phyloP scores from a whole-genome alignment of 805 yeast species.

The Suhomyces faveliae region DNA sequence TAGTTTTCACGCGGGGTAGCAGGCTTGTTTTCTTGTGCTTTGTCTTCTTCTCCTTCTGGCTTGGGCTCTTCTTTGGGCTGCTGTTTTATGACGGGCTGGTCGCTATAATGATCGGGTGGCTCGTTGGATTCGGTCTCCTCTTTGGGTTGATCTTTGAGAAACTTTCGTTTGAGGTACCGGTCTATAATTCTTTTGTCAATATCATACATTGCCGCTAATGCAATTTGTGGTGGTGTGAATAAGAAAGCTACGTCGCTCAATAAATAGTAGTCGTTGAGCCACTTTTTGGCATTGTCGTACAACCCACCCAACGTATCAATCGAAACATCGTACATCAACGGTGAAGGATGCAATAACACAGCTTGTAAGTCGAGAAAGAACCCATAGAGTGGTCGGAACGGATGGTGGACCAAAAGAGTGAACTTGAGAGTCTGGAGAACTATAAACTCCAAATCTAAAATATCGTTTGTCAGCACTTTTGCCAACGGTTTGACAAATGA shows the following conservation, averaged over 20 bases:
- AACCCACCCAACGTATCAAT: conserved; percentile 59
- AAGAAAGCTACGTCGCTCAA: conserved; percentile 73
- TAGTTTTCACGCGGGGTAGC: conserved; percentile 28
- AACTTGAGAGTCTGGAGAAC: conserved; percentile 73
- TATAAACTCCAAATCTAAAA: conserved; percentile 76
- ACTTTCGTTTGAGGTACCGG: conserved; percentile 66
- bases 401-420: conserved; percentile 83
- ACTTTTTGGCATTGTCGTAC: conserved; percentile 67
- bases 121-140: conserved; percentile 6
- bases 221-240: conserved; percentile 94
- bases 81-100: conserved; percentile 13
- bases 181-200: conserved; percentile 63
- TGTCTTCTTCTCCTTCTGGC: conserved; percentile 12
- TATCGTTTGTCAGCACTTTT: conserved; percentile 62
- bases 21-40: conserved; percentile 12
- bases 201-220: conserved; percentile 77
- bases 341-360: conserved; percentile 42
- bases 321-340: conserved; percentile 45
- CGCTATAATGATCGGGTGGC: background rate
- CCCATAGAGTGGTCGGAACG: conserved; percentile 88
- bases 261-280: conserved; percentile 62
- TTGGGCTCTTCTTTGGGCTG: conserved; percentile 12
- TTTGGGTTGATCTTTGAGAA: conserved; percentile 26
- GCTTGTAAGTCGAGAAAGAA: conserved; percentile 87
- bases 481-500: conserved; percentile 71